These are phyloP conservation scores for Terfezia boudieri DNA, from an alignment of 495 filamentous ascomycete species.

Conservation along the genomic window DNA sequence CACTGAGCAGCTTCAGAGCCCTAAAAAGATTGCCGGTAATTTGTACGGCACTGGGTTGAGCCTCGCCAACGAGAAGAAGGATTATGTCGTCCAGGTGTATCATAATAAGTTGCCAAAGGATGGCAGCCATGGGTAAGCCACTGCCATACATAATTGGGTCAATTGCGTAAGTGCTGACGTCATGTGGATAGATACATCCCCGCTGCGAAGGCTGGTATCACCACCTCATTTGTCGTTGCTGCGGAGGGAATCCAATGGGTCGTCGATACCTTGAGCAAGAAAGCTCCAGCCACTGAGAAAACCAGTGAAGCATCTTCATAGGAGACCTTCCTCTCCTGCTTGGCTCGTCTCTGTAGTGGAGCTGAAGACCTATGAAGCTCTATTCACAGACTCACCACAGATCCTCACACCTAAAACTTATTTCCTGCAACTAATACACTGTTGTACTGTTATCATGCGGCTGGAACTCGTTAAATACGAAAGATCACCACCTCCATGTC, in stretches of 20 bases:
- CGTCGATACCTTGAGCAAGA: slow-evolving; percentile 30
- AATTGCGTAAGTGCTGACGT: background rate
- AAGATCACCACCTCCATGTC: too few relatives aligned
- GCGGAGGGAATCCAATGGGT: slow-evolving; percentile 40
- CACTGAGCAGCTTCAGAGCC: slow-evolving; percentile 39
- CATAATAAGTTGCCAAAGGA: slow-evolving; percentile 55
- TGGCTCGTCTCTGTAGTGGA: background rate
- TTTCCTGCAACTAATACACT: too few relatives aligned
- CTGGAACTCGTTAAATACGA: too few relatives aligned
- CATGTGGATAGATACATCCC: slow-evolving; percentile 25
- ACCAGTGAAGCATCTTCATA: background rate
- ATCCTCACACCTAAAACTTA: too few relatives aligned
- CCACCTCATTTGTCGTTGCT: slow-evolving; percentile 48
- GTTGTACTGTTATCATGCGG: too few relatives aligned
- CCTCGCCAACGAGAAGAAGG: slow-evolving; percentile 34
- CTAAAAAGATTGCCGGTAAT: slow-evolving; percentile 30
- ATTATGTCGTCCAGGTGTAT: slow-evolving; percentile 54
- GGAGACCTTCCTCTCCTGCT: background rate
- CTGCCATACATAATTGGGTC: background rate
- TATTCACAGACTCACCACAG: too few relatives aligned
- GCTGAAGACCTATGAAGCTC: too few relatives aligned
- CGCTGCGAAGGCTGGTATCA: slow-evolving; percentile 50
- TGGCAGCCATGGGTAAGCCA: slow-evolving; percentile 19
- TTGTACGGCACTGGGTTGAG: slow-evolving; percentile 10
- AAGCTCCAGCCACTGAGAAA: slow-evolving; percentile 8